Evolutionary conservation across 2,329 filamentous ascomycete genomes (phyloP).

Genomic region (Drechslerella dactyloides): DNA sequence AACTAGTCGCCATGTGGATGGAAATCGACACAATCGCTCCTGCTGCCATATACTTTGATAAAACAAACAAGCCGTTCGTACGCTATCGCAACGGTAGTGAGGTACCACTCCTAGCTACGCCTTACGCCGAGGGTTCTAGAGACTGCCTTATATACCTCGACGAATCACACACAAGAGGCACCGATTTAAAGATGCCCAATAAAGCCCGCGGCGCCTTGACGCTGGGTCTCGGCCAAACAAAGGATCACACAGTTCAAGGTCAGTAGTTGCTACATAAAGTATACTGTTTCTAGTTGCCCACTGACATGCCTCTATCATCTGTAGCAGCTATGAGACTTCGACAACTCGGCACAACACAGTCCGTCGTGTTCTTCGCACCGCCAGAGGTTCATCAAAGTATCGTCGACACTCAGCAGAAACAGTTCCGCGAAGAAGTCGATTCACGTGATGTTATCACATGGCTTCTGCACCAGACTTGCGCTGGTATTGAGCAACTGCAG

Average conservation of each 20-base stretch:
- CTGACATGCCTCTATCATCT: neutral
- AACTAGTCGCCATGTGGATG: constrained; percentile 64
- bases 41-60: constrained; percentile 65
- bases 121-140: constrained; percentile 66
- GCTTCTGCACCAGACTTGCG: constrained; percentile 70
- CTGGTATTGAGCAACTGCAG: constrained; percentile 66
- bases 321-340: constrained; percentile 68
- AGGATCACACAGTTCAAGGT: constrained; percentile 74
- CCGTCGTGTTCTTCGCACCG: constrained; percentile 63
- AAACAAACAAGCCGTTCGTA: constrained; percentile 61
- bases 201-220: constrained; percentile 71
- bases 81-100: constrained; percentile 58
- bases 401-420: constrained; percentile 51
- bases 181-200: constrained; percentile 68
- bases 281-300: no score
- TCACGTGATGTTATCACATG: constrained; percentile 66
- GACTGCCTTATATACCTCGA: constrained; percentile 72
- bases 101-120: constrained; percentile 63
- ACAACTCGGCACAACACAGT: constrained; percentile 71
- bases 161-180: constrained; percentile 73
- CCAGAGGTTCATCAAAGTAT: constrained; percentile 68
- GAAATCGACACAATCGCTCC: constrained; percentile 59
- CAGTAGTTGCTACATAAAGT: constrained; percentile 52
- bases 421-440: constrained; percentile 55
- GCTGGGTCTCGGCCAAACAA: constrained; percentile 69